Percentiles rank a stretch among this genome's conserved stretches.
Conservation (phyloP, 345 rosid genomes). For the Dovyalis caffra region DNA sequence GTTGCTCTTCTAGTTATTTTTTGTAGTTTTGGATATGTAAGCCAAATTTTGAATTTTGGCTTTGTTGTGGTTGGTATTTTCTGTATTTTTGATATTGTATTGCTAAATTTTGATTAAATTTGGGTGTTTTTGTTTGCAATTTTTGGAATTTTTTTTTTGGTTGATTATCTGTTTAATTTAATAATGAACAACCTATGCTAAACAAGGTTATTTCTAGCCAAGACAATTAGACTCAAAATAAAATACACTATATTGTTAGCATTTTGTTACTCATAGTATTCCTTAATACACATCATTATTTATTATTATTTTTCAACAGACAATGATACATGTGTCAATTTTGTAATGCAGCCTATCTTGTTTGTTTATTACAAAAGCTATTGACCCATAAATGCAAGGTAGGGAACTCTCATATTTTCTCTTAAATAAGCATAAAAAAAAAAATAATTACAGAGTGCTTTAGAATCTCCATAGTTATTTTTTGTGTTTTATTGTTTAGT, state of each 20-base stretch:
- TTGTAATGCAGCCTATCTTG: constrained; percentile 47
- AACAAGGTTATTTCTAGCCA: not conserved
- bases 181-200: not conserved
- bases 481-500: too few species aligned
- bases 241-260: not conserved
- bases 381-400: too few species aligned
- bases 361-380: too few species aligned
- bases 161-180: not conserved
- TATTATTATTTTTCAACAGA: not conserved
- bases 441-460: too few species aligned
- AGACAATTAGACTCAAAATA: too few species aligned
- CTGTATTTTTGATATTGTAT: not conserved
- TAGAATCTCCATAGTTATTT: too few species aligned
- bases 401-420: too few species aligned
- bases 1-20: not conserved
- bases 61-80: not conserved
- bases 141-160: not conserved
- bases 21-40: not conserved
- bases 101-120: not conserved
- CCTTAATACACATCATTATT: too few species aligned
- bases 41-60: not conserved
- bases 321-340: not conserved
- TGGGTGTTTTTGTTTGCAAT: not conserved
- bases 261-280: not conserved
- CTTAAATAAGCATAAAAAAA: too few species aligned